Conservation (phyloP, 108 stramenopile genomes). For the Discostella pseudostelligera region DNA sequence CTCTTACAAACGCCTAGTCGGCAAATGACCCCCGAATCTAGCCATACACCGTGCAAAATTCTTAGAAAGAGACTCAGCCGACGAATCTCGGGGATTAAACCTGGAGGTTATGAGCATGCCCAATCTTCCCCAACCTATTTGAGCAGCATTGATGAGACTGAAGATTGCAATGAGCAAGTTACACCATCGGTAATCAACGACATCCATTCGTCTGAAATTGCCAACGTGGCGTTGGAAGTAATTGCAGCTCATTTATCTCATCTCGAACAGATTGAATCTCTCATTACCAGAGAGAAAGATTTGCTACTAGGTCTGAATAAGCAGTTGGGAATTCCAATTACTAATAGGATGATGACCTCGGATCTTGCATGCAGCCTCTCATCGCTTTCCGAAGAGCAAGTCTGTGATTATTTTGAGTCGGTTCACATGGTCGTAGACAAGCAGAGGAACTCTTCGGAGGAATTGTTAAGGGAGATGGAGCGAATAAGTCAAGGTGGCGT, state of each 20-base stretch:
- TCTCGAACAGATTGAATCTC: conserved; percentile 70
- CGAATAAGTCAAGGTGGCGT: conserved; percentile 48
- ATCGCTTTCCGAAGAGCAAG: conserved; percentile 68
- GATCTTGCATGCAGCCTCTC: conserved; percentile 14
- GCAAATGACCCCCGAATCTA: conserved; percentile 11
- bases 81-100: conserved; percentile 31
- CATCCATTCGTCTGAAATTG: conserved; percentile 22
- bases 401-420: conserved; percentile 82
- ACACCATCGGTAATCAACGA: conserved; percentile 6
- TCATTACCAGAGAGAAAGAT: conserved; percentile 75
- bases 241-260: conserved; percentile 67
- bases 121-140: conserved; percentile 20
- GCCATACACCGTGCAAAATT: conserved; percentile 11
- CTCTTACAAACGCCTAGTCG: conserved; percentile 33
- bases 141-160: conserved; percentile 41
- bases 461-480: conserved; percentile 71
- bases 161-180: conserved; percentile 16
- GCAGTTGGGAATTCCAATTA: conserved; percentile 38
- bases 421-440: conserved; percentile 69
- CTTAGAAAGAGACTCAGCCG: conserved; percentile 37
- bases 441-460: conserved; percentile 44
- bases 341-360: conserved; percentile 35
- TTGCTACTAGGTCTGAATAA: conserved; percentile 69
- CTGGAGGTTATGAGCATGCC: not conserved
- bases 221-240: conserved; percentile 49